Conservation (phyloP, 495 filamentous ascomycete species). For the Hyphodiscus hymeniophilus region DNA sequence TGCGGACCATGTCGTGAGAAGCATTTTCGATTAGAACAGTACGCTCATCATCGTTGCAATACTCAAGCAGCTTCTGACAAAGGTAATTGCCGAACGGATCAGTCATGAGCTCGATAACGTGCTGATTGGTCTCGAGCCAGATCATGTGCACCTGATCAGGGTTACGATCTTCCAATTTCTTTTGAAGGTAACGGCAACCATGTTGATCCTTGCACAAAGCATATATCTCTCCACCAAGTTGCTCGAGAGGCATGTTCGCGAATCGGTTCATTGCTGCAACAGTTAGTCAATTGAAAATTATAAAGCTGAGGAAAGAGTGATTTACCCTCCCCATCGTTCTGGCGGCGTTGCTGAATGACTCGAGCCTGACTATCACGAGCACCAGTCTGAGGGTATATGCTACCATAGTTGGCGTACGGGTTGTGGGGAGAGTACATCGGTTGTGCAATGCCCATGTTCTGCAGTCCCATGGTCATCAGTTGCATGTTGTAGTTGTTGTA, state of each 20-base stretch:
- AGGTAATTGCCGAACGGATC: constrained; percentile 99
- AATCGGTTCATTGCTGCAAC: constrained; percentile 56
- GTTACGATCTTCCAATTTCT: constrained; percentile 87
- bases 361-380: constrained; percentile 59
- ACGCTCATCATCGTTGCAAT: constrained; percentile 86
- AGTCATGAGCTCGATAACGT: constrained; percentile 95
- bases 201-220: constrained; percentile 92
- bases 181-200: constrained; percentile 90
- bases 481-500: constrained; percentile 47
- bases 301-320: background rate
- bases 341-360: constrained; percentile 59
- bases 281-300: constrained; percentile 4
- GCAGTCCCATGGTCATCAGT: constrained; percentile 51
- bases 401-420: constrained; percentile 29
- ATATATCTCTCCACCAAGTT: constrained; percentile 74
- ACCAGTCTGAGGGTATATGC: constrained; percentile 35
- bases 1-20: constrained; percentile 72
- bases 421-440: constrained; percentile 41
- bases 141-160: constrained; percentile 82
- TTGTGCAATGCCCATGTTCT: constrained; percentile 44
- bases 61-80: constrained; percentile 93
- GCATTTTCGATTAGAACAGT: constrained; percentile 88
- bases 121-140: constrained; percentile 81
- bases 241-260: constrained; percentile 67
- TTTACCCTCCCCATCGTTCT: constrained; percentile 55